phyloP scores from a whole-genome alignment of 306 rosid species.

The Lotus japonicus region DNA sequence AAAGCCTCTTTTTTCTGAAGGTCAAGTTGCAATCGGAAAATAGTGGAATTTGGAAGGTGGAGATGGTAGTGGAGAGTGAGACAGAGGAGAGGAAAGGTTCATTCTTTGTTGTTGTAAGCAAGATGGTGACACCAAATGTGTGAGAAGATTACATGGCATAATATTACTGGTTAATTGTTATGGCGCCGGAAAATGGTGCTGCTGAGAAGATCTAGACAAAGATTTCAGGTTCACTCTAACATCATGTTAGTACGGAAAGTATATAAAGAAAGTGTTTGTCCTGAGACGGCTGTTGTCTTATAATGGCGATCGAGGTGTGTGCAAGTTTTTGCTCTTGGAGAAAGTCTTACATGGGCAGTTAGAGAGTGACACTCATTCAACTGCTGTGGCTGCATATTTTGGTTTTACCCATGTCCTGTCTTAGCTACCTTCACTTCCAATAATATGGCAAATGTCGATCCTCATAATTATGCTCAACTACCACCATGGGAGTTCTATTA shows the following conservation, averaged over 20 bases:
- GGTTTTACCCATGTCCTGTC: neutral
- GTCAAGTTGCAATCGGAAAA: neutral
- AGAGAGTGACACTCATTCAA: neutral
- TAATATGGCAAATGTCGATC: too few species aligned
- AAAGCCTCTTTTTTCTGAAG: neutral
- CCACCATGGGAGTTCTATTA: too few species aligned
- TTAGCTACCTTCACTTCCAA: neutral
- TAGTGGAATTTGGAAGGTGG: neutral
- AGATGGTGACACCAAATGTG: neutral
- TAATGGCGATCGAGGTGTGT: neutral
- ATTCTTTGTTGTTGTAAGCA: neutral
- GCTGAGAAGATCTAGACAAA: neutral
- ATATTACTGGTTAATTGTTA: neutral
- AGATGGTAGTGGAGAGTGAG: neutral
- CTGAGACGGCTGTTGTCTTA: neutral
- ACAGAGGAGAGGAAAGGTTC: neutral
- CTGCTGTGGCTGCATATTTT: neutral
- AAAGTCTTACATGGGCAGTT: too few species aligned
- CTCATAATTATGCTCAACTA: too few species aligned
- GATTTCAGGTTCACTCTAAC: neutral
- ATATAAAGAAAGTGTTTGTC: neutral
- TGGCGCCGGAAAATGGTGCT: slow-evolving; percentile 8
- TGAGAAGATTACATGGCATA: neutral
- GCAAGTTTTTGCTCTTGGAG: neutral
- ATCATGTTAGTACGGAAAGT: too few species aligned